A percentile compares a stretch with the other conserved stretches of the same genome.
Conservation (phyloP, 1,139 yeast species). For the Scheffersomyces segobiensis region DNA sequence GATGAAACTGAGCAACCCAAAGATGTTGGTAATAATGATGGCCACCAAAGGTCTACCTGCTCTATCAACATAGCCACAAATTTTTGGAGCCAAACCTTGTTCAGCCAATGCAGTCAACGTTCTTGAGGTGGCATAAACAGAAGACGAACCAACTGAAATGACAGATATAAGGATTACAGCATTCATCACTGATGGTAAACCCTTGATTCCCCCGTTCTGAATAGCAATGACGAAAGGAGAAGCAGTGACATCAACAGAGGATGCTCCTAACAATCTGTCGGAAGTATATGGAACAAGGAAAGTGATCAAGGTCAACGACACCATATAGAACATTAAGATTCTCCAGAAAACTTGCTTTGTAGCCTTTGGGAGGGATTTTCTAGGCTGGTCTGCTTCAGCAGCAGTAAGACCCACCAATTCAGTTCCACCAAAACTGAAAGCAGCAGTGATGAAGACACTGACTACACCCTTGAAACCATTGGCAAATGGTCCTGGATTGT, state of each 20-base stretch:
- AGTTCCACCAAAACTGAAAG: constrained; percentile 57
- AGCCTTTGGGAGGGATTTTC: constrained; percentile 40
- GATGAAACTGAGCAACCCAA: constrained; percentile 29
- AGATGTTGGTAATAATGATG: constrained; percentile 26
- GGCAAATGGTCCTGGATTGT: constrained; percentile 34
- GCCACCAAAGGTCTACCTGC: constrained; percentile 33
- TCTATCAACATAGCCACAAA: constrained; percentile 26
- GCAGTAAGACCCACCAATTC: constrained; percentile 45
- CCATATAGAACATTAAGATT: constrained; percentile 34
- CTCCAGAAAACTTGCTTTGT: constrained; percentile 41
- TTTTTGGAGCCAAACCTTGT: constrained; percentile 26
- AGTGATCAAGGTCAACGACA: constrained; percentile 30
- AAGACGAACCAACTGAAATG: constrained; percentile 43
- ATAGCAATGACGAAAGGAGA: constrained; percentile 62
- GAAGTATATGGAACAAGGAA: constrained; percentile 38
- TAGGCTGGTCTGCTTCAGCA: constrained; percentile 42
- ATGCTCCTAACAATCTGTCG: constrained; percentile 30
- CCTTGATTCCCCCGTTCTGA: constrained; percentile 54
- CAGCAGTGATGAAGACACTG: constrained; percentile 55
- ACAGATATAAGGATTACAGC: constrained; percentile 72
- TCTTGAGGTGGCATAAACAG: constrained; percentile 28
- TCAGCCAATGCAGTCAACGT: constrained; percentile 25
- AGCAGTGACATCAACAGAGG: constrained; percentile 49
- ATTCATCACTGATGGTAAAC: constrained; percentile 69
- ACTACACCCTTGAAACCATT: constrained; percentile 48